Base-by-base conservation (phyloP, 75 land plant species). In the Sequoiadendron giganteum region DNA sequence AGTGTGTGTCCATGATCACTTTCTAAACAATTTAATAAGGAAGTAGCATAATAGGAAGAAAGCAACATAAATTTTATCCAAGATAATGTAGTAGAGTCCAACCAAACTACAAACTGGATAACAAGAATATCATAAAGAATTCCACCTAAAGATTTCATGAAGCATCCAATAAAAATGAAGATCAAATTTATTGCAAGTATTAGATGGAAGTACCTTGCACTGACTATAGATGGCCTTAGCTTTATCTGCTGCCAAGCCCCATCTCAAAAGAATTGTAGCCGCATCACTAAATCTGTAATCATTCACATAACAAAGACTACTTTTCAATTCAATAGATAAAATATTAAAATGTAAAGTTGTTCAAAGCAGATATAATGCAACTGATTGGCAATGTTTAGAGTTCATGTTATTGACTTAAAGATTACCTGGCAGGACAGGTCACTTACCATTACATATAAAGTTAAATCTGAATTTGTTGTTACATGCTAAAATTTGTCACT, bases 201-300 rank as follows among this genome's bases (percentile, higher is more conserved):
- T n/a, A 9, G 11, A 47, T 28, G 84, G 52, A 42, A 47, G 14
- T 82, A 98, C 99, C 97, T 98, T 98, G 94, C 95, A 95, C 75
- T 98, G 99, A 88, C 96, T 98, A 85, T 97, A 88, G 54, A 91
- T 91, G 80, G 99, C 99, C 86, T 95, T 97, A 86, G 94, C 95
- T 89, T 92, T 93, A 85, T 95, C 97, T 86, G 99, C 99, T 82
- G 99, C 92, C 83, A 95, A 92, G 70, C 99, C 99, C 97, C 92
- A 97, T 90, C 97, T 94, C 86, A 98, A 47, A 14, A 98, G 89
- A 87, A 97, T 89, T 21, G 89, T 85, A 85, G 99, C 99, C 86
- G 99, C 99, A 94, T 95, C 99, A 25, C 90, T 43, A 92, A 91
- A 97, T 90, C 99, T 98, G 88, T 86, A 86, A 28, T 77, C 84